Conservation (phyloP, 768 basidiomycete species). For the Agaricus subrufescens region DNA sequence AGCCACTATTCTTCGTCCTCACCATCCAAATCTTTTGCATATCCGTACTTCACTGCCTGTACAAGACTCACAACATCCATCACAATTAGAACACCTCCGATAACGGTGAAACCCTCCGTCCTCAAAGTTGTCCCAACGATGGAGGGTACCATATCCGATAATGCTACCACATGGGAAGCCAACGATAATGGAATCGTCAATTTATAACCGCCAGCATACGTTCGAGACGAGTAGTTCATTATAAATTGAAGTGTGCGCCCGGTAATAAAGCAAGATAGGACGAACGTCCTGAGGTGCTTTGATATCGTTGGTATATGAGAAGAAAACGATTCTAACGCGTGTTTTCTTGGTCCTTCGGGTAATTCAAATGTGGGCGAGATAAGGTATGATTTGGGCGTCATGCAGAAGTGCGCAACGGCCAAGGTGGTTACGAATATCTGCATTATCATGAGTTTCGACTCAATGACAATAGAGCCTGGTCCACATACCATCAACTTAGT, state of each 20-base stretch:
- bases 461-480: not conserved
- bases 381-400: not conserved
- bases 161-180: not conserved
- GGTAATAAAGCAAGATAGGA: conserved; percentile 9
- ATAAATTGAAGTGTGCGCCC: conserved; percentile 18
- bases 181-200: not conserved
- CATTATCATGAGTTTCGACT: not conserved
- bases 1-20: not conserved
- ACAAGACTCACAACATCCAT: not conserved
- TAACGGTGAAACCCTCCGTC: not conserved
- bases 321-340: not conserved
- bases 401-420: not conserved
- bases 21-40: not conserved
- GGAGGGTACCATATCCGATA: not conserved
- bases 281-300: not conserved
- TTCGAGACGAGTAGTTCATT: conserved; percentile 17
- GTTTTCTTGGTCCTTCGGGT: not conserved
- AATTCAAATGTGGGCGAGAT: conserved; percentile 4
- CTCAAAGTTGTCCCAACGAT: not conserved
- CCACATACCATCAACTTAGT: conserved; percentile 1
- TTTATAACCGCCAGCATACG: conserved; percentile 21
- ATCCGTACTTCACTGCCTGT: conserved; percentile 1
- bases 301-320: not conserved
- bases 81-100: not conserved
- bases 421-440: conserved; percentile 6